Base-by-base conservation (phyloP, 2,329 filamentous ascomycete genomes). In the Davidsoniella eucalypti region DNA sequence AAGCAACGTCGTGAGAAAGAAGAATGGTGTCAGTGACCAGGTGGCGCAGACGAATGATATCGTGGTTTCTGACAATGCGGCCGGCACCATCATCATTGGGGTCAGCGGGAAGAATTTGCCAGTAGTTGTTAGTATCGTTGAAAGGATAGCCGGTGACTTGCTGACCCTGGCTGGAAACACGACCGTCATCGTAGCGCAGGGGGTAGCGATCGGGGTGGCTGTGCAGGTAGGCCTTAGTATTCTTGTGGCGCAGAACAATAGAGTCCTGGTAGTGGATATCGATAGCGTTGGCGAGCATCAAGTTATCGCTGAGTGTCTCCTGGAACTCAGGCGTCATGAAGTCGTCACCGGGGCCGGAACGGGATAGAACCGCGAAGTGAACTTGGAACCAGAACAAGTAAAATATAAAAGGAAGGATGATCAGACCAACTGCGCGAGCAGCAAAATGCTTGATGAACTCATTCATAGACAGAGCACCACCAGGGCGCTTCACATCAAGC, bases 311-410 rank as follows among this genome's bases (percentile, higher is more conserved):
- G 56, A 98, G 71, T 1, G 92, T 96, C 69, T 94, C 88, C 69
- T 98, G 92, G 70, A 98, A 98, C 61, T 92, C 87, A 1, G 92
- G 92, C 3, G 84, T 87, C 92, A 98, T 98, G 69, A 98, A 98
- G 61, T 96, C 90, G 62, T 98, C 92, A 49, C 92, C 92, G 42
- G 92, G 90, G 36, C 92, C 92, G 48, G 92, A 96, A 54, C 82
- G 76, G 57, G 70, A 82, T 55, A 98, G 74, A 59, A 98, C 86
- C 42, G 86, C 75, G 65, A 98, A 98, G 69, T 98, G 92, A 26
- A 98, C 88, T 73, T 98, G 92, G 80, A 98, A 98, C 92, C 92
- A 98, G 74, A 98, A 96, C 44, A 98, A 77, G 67, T 98, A 98
- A 67, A 98, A 93, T 61, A 96, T 72, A 72, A 98, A 95, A 12